Evolutionary conservation across 768 basidiomycete species (phyloP), one percentile per base, ranked within the genome.

Genomic region (Ephemerocybe angulata): DNA sequence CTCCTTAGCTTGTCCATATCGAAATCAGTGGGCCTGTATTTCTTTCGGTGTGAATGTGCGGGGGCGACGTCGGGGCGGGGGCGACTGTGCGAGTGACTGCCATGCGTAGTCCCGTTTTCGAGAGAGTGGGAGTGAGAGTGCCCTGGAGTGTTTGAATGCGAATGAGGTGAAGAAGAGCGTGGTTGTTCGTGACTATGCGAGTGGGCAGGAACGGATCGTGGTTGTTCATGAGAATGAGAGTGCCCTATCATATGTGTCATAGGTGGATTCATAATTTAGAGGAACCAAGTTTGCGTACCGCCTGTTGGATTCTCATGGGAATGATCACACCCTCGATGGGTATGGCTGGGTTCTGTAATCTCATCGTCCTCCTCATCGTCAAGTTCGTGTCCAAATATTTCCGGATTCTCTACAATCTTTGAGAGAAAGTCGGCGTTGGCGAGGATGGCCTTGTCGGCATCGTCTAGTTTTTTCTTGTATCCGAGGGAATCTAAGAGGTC

Each of bases 1-100:
- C 92, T 94, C 55, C 93, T 75, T 37, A 98, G 74, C 65, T 96
- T 95, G 66, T 97, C 93, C 84, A 90, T 88, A 61, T 93, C 88
- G 57, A 81, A 81, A 33, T 91, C 88, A 0, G 80, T 83, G 1
- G 85, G 80, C 54, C 72, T 76, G 60, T 77, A 78, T 47, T 66
- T 68, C 40, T 69, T 63, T 44, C 56, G 66, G 42, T 35, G 33
- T 35, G 33, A 35, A 17, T 35, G 33, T 8, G 8, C 17, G 17
- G 33, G 33, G 17, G 33, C 8, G 33, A 17, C 33, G 8, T 35
- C 17, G 33, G 8, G 8, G 33, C 8, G 33, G 8, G 33, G 17
- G 33, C 17, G 33, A 35, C 33, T 35, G 17, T 35, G 33, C 33
- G 33, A 35, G 33, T 8, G 33, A 8, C 17, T 17, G 17, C 17